These are phyloP conservation scores for Phyllosticta citriasiana DNA, from an alignment of 2,329 filamentous ascomycete species.

Conservation along the genomic window DNA sequence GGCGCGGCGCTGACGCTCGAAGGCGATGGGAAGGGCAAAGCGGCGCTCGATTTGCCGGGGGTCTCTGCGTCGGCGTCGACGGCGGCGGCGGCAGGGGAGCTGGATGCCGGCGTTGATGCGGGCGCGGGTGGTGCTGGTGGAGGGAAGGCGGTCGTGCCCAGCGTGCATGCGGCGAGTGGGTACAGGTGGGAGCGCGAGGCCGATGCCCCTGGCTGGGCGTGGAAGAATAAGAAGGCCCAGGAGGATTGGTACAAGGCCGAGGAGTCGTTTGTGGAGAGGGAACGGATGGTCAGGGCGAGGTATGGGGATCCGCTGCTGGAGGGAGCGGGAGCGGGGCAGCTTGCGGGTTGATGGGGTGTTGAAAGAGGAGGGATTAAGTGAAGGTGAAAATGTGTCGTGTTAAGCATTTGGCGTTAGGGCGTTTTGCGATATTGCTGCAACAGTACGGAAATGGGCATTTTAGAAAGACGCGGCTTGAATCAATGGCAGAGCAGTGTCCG, in stretches of 20 bases:
- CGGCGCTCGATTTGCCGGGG: background rate
- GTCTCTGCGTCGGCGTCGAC: background rate
- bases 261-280: constrained; percentile 26
- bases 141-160: background rate
- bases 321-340: background rate
- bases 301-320: constrained; percentile 10
- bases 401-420: background rate
- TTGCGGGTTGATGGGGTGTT: no score
- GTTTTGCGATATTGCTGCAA: background rate
- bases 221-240: constrained; percentile 26
- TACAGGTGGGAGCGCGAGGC: constrained; percentile 28
- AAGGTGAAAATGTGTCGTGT: background rate
- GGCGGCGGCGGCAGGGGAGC: background rate
- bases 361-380: no score
- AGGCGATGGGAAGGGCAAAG: background rate
- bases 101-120: no score
- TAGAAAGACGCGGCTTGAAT: no score
- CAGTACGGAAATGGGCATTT: background rate
- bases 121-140: background rate
- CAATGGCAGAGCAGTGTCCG: no score
- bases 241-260: constrained; percentile 27
- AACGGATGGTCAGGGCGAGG: constrained; percentile 20
- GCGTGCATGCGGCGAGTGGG: constrained; percentile 21
- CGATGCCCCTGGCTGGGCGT: constrained; percentile 28
- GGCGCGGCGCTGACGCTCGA: background rate